phyloP scores from a whole-genome alignment of 345 rosid genomes.

The Dipteronia dyeriana region DNA sequence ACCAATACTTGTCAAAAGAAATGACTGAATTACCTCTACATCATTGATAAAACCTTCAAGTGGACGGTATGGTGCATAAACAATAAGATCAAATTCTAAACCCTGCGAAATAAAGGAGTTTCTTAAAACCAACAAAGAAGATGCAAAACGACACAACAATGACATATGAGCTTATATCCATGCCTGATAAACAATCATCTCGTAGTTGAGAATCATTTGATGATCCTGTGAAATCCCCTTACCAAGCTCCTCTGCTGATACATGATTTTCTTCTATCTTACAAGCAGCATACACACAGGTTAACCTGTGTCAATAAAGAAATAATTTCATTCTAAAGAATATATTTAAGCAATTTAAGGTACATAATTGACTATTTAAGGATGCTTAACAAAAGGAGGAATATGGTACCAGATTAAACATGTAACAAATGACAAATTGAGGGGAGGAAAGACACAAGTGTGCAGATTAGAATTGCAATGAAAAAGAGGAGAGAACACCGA shows the following conservation, averaged over 20 bases:
- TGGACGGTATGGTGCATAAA: conserved; percentile 90
- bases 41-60: conserved; percentile 84
- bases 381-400: neutral
- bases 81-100: conserved; percentile 96
- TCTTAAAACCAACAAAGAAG: conserved; percentile 13
- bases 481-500: neutral
- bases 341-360: neutral
- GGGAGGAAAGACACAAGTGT: neutral
- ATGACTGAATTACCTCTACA: conserved; percentile 57
- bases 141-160: conserved; percentile 15
- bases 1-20: neutral
- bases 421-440: neutral
- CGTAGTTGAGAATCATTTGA: conserved; percentile 93
- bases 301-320: conserved; percentile 58
- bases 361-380: neutral
- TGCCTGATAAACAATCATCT: conserved; percentile 96
- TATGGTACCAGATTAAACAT: neutral
- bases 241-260: conserved; percentile 99
- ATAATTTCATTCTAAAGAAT: conserved; percentile 16
- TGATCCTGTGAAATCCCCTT: conserved; percentile 98
- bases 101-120: conserved; percentile 54
- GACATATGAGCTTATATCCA: conserved; percentile 32
- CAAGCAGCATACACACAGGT: conserved; percentile 94
- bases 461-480: conserved; percentile 7
- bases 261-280: conserved; percentile 98